phyloP scores from a whole-genome alignment of 108 stramenopile species.

The Skeletonema grethae region DNA sequence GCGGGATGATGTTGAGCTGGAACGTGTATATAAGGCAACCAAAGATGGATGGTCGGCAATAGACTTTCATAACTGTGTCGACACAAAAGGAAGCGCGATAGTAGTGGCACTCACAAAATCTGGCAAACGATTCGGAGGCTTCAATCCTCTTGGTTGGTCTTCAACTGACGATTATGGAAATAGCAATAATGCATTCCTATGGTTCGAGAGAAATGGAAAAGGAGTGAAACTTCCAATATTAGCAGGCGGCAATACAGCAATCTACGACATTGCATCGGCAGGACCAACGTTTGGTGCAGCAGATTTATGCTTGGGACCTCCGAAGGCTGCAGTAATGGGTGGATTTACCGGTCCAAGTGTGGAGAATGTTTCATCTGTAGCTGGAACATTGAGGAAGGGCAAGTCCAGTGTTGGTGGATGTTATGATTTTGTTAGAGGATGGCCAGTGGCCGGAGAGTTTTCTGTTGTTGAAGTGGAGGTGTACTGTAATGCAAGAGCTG shows the following conservation, averaged over 20 bases:
- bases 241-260: conserved; percentile 68
- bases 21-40: conserved; percentile 54
- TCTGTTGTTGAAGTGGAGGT: conserved; percentile 71
- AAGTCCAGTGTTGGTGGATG: conserved; percentile 60
- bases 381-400: conserved; percentile 60
- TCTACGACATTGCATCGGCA: conserved; percentile 81
- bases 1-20: conserved; percentile 41
- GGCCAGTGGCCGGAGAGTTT: conserved; percentile 69
- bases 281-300: conserved; percentile 80
- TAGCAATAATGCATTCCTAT: conserved; percentile 76
- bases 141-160: conserved; percentile 77
- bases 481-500: conserved; percentile 64
- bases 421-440: conserved; percentile 55
- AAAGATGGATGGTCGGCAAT: conserved; percentile 80
- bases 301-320: conserved; percentile 73
- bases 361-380: conserved; percentile 59
- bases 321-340: conserved; percentile 77
- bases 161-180: conserved; percentile 75
- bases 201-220: conserved; percentile 46
- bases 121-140: conserved; percentile 72
- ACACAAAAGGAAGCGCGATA: conserved; percentile 71
- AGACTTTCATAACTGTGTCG: conserved; percentile 71
- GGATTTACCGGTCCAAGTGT: conserved; percentile 85
- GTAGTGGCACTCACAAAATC: conserved; percentile 59
- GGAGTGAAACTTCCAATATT: conserved; percentile 54